Base-by-base conservation (phyloP, 1,284 basidiomycete species). In the Leccinum pallidistipes region DNA sequence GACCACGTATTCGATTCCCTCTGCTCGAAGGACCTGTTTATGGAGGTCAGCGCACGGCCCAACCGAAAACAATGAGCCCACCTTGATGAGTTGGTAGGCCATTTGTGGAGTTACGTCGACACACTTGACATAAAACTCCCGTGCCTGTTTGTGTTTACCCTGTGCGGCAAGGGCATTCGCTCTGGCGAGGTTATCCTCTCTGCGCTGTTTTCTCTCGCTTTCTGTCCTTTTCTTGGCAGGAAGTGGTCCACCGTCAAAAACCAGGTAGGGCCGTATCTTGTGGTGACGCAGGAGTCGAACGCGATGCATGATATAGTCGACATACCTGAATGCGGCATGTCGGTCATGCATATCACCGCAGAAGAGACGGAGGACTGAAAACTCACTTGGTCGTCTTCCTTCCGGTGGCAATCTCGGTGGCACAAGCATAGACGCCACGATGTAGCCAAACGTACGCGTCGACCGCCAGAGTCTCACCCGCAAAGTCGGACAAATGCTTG, bases 361-460 rank as follows among this genome's bases (percentile, higher is more conserved):
- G 21, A 40, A 62, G 5, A 32, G 2, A 2, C 16, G 2, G 2
- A 54, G 56, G 40, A 34, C 7, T 14, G 5, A 31, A 64, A 51
- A 78, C 89, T 79, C 68, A 95, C 93, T 88, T 95, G 60, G 84
- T 86, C 1, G 96, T 97, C 57, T 78, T 81, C 71, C 87, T 87
- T 21, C 94, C 94, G 1, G 90, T 92, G 12, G 94, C 95, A 51
- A 99, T 78, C 66, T 98, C 95, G 16, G 91, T 86, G 49, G 97
- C 93, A 77, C 97, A 99, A 0, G 91, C 84, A 73, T 94, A 97
- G 1, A 94, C 87, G 11, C 95, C 97, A 67, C 90, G 88, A 75
- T 99, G 97, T n/a, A 99, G 83, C 97, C 97, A 98, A 54, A 97
- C 96, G 77, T 99, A 98, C 51, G 87, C 92, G 79, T 96, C 91